Evolutionary conservation across 176 grass and related monocot genomes (phyloP), one percentile per base, ranked within the genome.

Genomic region (sorghum (Sorghum bicolor)): DNA sequence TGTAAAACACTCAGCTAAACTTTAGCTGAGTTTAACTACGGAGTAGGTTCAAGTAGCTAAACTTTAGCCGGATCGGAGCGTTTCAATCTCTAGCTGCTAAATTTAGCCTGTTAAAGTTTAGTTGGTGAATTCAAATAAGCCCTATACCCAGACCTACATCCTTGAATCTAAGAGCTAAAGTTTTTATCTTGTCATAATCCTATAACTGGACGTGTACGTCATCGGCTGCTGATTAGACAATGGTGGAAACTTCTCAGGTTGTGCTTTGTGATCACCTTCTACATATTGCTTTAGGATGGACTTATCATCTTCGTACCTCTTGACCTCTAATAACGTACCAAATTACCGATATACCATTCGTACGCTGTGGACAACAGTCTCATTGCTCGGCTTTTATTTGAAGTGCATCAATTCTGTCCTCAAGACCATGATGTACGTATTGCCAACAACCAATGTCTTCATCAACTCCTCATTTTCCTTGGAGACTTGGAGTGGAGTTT

Each of bases 241-340:
- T 58, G 85, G 96, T 43, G 89, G 87, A 68, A 98, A 89, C 65
- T 87, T 67, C 75, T 98, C 96, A 61, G 96, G 86, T 69, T 98
- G 93, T 53, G 93, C 93, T 85, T 98, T 93, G 85, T 95, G 91
- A 82, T 98, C 93, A 87, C 85, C 82, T 79, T 98, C 96, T 67
- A 92, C 90, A 85, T 92, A 98, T 83, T 98, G 96, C 70, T 94
- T 98, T 81, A 98, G 84, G 70, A 98, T 89, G 32, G 83, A 91
- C 68, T 80, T 94, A 47, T 98, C 96, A 78, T 98, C 96, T 85
- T 98, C 89, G 73, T 96, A 98, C 76, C 96, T 89, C 84, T 96
- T 95, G 80, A 98, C 89, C 90, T 98, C 96, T 55, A 91, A 64
- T 81, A 92, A 47, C 91, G 96, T 98, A 74, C 39, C 39, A 41